Percentiles rank a stretch among this genome's conserved stretches.
phyloP scores from a whole-genome alignment of 306 rosid species.

The Lathyrus sativus region DNA sequence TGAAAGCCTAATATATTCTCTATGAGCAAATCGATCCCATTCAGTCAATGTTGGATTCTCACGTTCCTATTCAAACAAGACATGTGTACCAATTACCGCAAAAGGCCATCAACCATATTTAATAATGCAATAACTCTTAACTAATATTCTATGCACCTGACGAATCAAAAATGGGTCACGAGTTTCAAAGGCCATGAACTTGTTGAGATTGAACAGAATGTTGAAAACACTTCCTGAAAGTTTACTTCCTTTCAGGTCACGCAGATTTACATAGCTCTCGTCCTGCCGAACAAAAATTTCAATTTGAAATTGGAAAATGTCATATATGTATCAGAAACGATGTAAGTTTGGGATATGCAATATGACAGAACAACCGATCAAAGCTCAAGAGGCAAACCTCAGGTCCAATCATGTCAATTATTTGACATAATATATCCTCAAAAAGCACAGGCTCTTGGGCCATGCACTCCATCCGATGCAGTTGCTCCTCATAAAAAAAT shows the following conservation, averaged over 20 bases:
- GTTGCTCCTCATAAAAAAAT: slow-evolving; percentile 98
- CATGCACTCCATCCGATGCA: slow-evolving; percentile 99
- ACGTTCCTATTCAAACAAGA: slow-evolving; percentile 77
- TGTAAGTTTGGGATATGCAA: slow-evolving; percentile 17
- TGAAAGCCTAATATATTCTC: slow-evolving; percentile 98
- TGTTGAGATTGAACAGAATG: slow-evolving; percentile 94
- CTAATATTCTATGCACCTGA: slow-evolving; percentile 62
- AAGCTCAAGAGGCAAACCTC: slow-evolving; percentile 66
- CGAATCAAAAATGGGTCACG: slow-evolving; percentile 98
- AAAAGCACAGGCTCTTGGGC: slow-evolving; percentile 99
- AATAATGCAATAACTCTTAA: slow-evolving; percentile 11
- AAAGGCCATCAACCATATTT: slow-evolving; percentile 34
- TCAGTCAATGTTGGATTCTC: slow-evolving; percentile 99
- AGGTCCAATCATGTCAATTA: slow-evolving; percentile 92
- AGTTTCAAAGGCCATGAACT: slow-evolving; percentile 99
- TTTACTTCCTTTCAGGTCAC: slow-evolving; percentile 88
- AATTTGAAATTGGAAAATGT: slow-evolving; percentile 20
- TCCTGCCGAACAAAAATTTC: slow-evolving; percentile 54
- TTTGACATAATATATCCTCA: slow-evolving; percentile 97
- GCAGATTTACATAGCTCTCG: slow-evolving; percentile 65
- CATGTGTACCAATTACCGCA: slow-evolving; percentile 29
- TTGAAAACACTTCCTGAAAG: slow-evolving; percentile 98
- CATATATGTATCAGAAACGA: slow-evolving; percentile 22
- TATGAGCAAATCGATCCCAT: slow-evolving; percentile 99
- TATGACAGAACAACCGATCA: slow-evolving; percentile 28